Evolutionary conservation across 75 land plant genomes (phyloP).

Genomic region (Larix kaempferi): DNA sequence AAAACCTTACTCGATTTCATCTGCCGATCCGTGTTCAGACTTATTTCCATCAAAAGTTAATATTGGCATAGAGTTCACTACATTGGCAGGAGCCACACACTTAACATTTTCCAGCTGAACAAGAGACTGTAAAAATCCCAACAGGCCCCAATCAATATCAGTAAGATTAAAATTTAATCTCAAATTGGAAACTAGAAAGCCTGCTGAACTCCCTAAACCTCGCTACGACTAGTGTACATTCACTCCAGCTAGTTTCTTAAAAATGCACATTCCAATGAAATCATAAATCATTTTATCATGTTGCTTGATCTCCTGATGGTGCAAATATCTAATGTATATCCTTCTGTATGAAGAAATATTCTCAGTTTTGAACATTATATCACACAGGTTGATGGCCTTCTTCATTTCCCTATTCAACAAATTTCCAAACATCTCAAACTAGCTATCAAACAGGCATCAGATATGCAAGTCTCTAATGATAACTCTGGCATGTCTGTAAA

Average conservation of each 20-base stretch:
- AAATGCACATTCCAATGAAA: neutral
- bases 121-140: conserved; percentile 22
- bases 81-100: conserved; percentile 23
- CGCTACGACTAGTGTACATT: neutral
- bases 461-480: neutral
- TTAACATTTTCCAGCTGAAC: conserved; percentile 36
- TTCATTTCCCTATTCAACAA: neutral
- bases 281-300: neutral
- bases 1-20: conserved; percentile 6
- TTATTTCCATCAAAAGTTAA: neutral
- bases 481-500: neutral
- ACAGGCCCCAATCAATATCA: neutral
- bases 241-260: neutral
- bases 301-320: neutral
- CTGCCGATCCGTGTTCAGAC: conserved; percentile 7
- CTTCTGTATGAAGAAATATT: neutral
- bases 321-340: neutral
- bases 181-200: neutral
- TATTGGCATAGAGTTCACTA: conserved; percentile 13
- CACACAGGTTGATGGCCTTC: neutral
- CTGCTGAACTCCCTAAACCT: neutral
- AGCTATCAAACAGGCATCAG: neutral
- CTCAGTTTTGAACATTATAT: neutral
- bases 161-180: neutral
- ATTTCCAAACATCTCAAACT: neutral